These are phyloP conservation scores for Aquilaria agallochum DNA, from an alignment of 441 rosid species.

Conservation along the genomic window DNA sequence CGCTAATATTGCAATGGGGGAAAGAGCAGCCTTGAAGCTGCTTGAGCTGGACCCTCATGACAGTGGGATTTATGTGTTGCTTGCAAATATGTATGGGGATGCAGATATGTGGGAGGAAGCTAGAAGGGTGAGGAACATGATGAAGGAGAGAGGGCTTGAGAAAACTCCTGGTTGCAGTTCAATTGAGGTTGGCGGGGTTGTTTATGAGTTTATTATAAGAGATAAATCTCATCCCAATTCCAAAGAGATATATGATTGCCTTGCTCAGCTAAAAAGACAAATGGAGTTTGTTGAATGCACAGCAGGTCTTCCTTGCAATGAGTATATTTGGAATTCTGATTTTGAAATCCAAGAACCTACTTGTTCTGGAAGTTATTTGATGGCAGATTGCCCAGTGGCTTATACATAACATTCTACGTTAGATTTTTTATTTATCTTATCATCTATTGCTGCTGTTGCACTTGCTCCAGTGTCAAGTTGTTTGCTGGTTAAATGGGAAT, in stretches of 20 bases:
- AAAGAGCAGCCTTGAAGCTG: constrained; percentile 73
- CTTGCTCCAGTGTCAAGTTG: too few species aligned
- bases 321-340: constrained; percentile 16
- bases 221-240: constrained; percentile 60
- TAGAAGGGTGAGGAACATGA: constrained; percentile 54
- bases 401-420: too few species aligned
- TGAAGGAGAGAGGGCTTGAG: constrained; percentile 69
- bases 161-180: constrained; percentile 88
- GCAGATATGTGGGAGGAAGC: constrained; percentile 79
- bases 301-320: constrained; percentile 11
- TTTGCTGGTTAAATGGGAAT: too few species aligned
- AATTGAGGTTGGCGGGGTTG: constrained; percentile 59
- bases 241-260: constrained; percentile 47
- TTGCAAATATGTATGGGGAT: constrained; percentile 69
- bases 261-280: constrained; percentile 43
- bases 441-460: too few species aligned
- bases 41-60: constrained; percentile 72
- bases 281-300: constrained; percentile 23
- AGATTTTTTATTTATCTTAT: too few species aligned
- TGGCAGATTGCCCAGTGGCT: not conserved
- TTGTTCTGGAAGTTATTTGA: not conserved
- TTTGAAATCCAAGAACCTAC: constrained; percentile 8
- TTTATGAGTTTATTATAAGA: constrained; percentile 65
- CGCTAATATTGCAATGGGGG: constrained; percentile 56
- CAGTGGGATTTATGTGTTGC: constrained; percentile 74